Conservation (phyloP, 2,329 filamentous ascomycete genomes). For the Monilinia polystroma region DNA sequence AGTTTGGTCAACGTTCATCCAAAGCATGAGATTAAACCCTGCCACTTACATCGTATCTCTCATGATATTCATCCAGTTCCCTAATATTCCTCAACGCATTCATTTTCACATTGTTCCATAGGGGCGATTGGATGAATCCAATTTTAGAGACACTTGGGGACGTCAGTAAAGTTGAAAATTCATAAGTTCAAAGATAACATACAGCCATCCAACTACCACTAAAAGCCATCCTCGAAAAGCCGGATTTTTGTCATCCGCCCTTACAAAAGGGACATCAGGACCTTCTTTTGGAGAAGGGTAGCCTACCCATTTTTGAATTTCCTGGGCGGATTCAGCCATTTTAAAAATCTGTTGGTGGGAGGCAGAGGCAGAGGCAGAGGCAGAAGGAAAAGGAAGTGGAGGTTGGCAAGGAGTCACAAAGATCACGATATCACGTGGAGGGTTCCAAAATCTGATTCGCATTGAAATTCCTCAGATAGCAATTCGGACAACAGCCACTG, state of each 20-base stretch:
- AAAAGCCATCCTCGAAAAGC: conserved; percentile 65
- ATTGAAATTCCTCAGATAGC: background rate
- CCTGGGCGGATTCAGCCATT: conserved; percentile 9
- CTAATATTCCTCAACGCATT: conserved; percentile 49
- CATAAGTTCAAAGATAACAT: conserved; percentile 35
- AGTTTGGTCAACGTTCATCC: conserved; percentile 1
- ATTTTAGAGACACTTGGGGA: conserved; percentile 54
- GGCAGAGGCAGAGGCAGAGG: conserved; percentile 4
- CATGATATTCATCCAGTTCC: conserved; percentile 47
- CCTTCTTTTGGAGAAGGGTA: conserved; percentile 37
- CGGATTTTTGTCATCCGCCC: conserved; percentile 63
- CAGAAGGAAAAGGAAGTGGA: conserved; percentile 8
- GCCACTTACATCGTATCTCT: conserved; percentile 50
- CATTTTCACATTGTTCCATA: conserved; percentile 70
- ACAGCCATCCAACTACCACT: conserved; percentile 61
- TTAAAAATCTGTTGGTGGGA: background rate
- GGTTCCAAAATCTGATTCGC: background rate
- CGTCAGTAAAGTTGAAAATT: background rate
- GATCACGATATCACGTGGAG: background rate
- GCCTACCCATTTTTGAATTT: conserved; percentile 19
- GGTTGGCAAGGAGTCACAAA: background rate
- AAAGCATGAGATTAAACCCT: background rate
- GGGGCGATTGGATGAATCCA: conserved; percentile 58
- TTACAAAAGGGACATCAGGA: conserved; percentile 45
- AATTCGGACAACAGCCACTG: background rate